Percentiles rank a stretch among this genome's conserved stretches.
Conservation (phyloP, 768 basidiomycete species). For the Trametes cinnabarina region DNA sequence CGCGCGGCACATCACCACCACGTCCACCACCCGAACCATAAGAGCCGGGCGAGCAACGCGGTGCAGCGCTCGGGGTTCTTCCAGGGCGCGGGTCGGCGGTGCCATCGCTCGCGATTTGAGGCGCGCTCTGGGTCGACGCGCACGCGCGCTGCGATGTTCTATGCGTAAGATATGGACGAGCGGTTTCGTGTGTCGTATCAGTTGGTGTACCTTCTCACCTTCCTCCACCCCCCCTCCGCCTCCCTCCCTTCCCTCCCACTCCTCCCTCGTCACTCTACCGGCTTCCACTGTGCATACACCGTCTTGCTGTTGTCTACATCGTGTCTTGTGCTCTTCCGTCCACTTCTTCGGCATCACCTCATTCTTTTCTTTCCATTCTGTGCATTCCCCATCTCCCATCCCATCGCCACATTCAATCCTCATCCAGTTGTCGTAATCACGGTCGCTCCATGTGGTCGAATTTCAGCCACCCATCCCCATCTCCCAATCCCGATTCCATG, state of each 20-base stretch:
- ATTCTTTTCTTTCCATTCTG: background rate
- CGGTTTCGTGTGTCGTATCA: conserved; percentile 3
- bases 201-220: background rate
- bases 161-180: background rate
- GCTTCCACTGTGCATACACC: background rate
- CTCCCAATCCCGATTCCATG: background rate
- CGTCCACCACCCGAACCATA: conserved; percentile 55
- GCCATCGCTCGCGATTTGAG: conserved; percentile 26
- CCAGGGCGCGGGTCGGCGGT: conserved; percentile 21
- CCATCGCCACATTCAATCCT: background rate
- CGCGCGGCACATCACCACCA: conserved; percentile 42
- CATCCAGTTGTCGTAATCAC: background rate
- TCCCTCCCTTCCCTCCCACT: background rate
- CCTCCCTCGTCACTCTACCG: background rate
- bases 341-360: too few relatives aligned
- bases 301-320: too few relatives aligned
- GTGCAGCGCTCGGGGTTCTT: conserved; percentile 47
- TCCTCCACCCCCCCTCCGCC: background rate
- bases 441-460: background rate
- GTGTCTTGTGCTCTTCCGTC: too few relatives aligned
- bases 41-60: conserved; percentile 53
- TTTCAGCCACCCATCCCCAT: too few relatives aligned
- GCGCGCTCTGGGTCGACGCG: background rate
- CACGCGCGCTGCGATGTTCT: background rate
- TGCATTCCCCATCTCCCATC: background rate